These are phyloP conservation scores for Vigna radiata DNA, from an alignment of 306 rosid species.

Conservation along the genomic window DNA sequence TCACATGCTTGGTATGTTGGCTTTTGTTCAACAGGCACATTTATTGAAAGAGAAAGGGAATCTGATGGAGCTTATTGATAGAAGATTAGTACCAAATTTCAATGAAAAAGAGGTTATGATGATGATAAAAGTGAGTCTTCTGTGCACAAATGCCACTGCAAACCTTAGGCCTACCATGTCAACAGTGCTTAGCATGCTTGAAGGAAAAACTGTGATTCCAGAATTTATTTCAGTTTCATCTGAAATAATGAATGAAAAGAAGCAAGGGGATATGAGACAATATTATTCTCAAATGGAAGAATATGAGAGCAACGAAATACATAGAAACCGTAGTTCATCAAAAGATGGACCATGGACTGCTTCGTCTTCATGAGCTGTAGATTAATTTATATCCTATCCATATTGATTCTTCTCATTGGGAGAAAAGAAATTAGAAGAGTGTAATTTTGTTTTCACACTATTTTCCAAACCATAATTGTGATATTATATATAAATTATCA, in stretches of 20 bases:
- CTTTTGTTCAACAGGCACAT: constrained; percentile 38
- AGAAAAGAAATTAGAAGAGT: constrained; percentile 14
- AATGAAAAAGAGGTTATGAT: constrained; percentile 39
- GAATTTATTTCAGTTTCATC: constrained; percentile 32
- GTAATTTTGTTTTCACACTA: too few species aligned
- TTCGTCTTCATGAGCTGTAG: constrained; percentile 31
- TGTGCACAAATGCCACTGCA: constrained; percentile 45
- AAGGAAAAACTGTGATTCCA: constrained; percentile 40
- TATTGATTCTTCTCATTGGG: constrained; percentile 41
- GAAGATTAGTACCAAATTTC: constrained; percentile 40
- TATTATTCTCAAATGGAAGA: constrained; percentile 38
- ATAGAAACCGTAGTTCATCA: background rate
- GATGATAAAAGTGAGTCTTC: constrained; percentile 48
- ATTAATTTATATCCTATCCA: constrained; percentile 32
- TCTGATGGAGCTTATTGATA: constrained; percentile 44
- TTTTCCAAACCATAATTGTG: too few species aligned
- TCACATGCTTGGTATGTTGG: too few species aligned
- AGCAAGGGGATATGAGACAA: constrained; percentile 37
- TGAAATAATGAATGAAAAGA: constrained; percentile 46
- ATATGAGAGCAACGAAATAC: background rate
- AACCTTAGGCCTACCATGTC: constrained; percentile 47
- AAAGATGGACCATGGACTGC: constrained; percentile 11
- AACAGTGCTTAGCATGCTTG: constrained; percentile 48
- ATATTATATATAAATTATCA: too few species aligned
- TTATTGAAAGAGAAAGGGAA: constrained; percentile 48